These are phyloP conservation scores for Saturnispora mendoncae DNA, from an alignment of 805 yeast genomes.

Conservation along the genomic window DNA sequence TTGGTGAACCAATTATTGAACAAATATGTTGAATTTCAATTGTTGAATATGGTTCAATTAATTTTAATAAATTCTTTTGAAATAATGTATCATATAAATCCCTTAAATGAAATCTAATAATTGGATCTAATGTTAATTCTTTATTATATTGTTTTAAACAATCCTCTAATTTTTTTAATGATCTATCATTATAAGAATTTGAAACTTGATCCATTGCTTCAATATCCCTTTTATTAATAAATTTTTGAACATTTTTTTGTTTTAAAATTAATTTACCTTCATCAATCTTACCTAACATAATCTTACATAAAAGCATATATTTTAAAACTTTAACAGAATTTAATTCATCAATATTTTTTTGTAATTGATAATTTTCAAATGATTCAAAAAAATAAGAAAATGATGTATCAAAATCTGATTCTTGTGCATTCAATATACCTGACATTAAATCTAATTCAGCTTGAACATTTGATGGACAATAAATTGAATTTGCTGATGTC, in stretches of 20 bases:
- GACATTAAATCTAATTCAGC: slow-evolving; percentile 94
- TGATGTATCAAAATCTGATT: slow-evolving; percentile 92
- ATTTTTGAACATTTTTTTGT: slow-evolving; percentile 43
- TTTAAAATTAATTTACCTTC: slow-evolving; percentile 74
- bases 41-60: slow-evolving; percentile 91
- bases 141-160: slow-evolving; percentile 60
- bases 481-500: slow-evolving; percentile 94
- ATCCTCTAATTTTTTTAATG: slow-evolving; percentile 84
- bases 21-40: slow-evolving; percentile 92
- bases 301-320: slow-evolving; percentile 86
- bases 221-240: slow-evolving; percentile 62
- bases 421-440: slow-evolving; percentile 94
- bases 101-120: slow-evolving; percentile 84
- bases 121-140: slow-evolving; percentile 78
- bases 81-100: slow-evolving; percentile 87
- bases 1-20: slow-evolving; percentile 76
- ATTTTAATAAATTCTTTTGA: slow-evolving; percentile 87
- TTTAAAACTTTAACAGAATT: slow-evolving; percentile 61
- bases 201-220: slow-evolving; percentile 96
- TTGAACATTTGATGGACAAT: slow-evolving; percentile 87
- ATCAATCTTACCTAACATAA: slow-evolving; percentile 81
- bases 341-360: slow-evolving; percentile 28
- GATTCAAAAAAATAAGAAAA: slow-evolving; percentile 92
- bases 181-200: slow-evolving; percentile 79
- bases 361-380: slow-evolving; percentile 73